Base-by-base conservation (phyloP, 1,284 basidiomycete genomes). In the Wolfiporia cocos region DNA sequence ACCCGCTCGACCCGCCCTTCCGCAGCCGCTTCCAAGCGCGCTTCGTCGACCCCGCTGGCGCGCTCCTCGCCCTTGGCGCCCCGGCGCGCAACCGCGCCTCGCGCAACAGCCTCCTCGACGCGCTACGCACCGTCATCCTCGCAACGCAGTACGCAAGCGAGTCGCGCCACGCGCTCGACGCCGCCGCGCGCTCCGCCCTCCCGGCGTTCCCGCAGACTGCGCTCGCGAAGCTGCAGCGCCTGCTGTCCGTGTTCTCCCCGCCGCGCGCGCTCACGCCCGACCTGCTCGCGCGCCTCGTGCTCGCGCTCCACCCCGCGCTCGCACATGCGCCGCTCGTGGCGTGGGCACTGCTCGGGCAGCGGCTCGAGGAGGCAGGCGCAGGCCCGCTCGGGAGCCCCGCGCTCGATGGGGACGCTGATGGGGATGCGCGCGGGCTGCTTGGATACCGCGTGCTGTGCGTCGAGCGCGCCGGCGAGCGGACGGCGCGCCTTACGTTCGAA, bases 1-100 rank as follows among this genome's bases (percentile, higher is more conserved):
- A 78, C 53, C 78, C 79, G 14, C 66, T 81, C 3, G 80, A 83
- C 49, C 80, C 80, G 5, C 80, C 80, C 0, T 83, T 83, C 57
- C 69, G 79, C 20, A 79, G 76, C 55, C 75, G 80, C 15, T 83
- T 82, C 56, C 79, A 82, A 58, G 74, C 78, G 4, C 73, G 80
- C 17, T 82, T 81, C 53, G 58, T 81, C 29, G 79, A 83, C 50
- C 78, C 79, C 7, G 55, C 78, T 17, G 72, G 73, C 11, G 65
- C 80, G 0, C 52, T 76, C n/a, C 60, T 77, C 3, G 68, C 29
- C 29, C 17, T 31, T 36, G 5, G 26, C 42, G 7, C 23, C 23
- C 7, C 34, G 22, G 7, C n/a, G 14, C 11, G 18, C 15, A n/a
- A 15, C 11, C 11, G 18, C 15, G n/a, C 22, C 11, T 45, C 39